phyloP scores from a whole-genome alignment of 108 stramenopile genomes.

The Discostella stelligeroides region DNA sequence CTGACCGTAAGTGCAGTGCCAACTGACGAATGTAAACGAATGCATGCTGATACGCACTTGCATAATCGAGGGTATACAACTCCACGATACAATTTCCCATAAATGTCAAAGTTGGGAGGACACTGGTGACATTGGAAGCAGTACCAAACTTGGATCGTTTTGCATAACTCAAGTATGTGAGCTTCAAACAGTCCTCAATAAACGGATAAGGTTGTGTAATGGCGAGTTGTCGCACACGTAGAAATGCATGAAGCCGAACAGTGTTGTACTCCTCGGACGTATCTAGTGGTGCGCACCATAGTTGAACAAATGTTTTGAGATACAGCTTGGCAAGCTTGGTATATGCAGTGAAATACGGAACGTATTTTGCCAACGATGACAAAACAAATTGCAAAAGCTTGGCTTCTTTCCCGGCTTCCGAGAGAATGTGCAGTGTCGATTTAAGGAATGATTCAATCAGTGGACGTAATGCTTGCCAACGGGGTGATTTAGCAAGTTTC shows the following conservation, averaged over 20 bases:
- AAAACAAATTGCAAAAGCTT: slow-evolving; percentile 74
- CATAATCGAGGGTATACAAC: slow-evolving; percentile 90
- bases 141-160: slow-evolving; percentile 88
- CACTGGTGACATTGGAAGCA: slow-evolving; percentile 62
- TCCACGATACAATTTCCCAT: slow-evolving; percentile 97
- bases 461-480: slow-evolving; percentile 59
- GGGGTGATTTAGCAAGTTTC: slow-evolving; percentile 52
- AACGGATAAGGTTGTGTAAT: slow-evolving; percentile 92
- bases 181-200: slow-evolving; percentile 91
- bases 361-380: slow-evolving; percentile 66
- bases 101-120: slow-evolving; percentile 83
- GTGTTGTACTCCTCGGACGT: slow-evolving; percentile 79
- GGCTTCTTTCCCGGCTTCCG: slow-evolving; percentile 81
- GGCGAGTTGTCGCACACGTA: slow-evolving; percentile 93
- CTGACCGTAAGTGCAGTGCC: slow-evolving; percentile 91
- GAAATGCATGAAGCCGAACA: slow-evolving; percentile 87
- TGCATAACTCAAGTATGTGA: slow-evolving; percentile 92
- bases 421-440: slow-evolving; percentile 72
- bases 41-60: slow-evolving; percentile 96
- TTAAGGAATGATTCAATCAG: slow-evolving; percentile 74
- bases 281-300: slow-evolving; percentile 86
- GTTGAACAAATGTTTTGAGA: slow-evolving; percentile 70
- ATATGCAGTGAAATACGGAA: slow-evolving; percentile 87
- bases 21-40: slow-evolving; percentile 98
- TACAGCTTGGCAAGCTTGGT: slow-evolving; percentile 72